Percentiles rank a stretch among this genome's conserved stretches.
phyloP scores from a whole-genome alignment of 2,329 filamentous ascomycete genomes.

The Colletotrichum siamense region DNA sequence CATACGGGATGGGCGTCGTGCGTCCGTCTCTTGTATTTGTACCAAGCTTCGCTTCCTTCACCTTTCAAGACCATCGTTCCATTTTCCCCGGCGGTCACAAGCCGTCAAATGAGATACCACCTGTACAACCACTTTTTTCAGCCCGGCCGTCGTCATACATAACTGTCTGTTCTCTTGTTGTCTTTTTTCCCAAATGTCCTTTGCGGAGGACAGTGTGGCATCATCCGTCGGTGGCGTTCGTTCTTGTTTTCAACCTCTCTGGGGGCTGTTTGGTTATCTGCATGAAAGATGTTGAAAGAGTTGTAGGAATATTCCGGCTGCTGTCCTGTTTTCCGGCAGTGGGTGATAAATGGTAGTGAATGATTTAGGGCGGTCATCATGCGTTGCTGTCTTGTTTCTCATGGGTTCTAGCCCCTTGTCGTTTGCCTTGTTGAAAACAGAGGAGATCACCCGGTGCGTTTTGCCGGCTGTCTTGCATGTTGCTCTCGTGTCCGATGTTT shows the following conservation, averaged over 20 bases:
- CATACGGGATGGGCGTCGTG: not conserved
- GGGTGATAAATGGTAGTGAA: not conserved
- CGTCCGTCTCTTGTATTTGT: slow-evolving; percentile 12
- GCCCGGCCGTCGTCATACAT: slow-evolving; percentile 3
- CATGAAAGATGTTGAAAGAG: slow-evolving; percentile 3
- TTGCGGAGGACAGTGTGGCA: slow-evolving; percentile 1
- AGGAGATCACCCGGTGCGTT: not conserved
- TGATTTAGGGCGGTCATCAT: slow-evolving; percentile 1
- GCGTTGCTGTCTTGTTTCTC: not conserved
- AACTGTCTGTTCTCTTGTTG: not conserved
- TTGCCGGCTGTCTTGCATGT: not conserved
- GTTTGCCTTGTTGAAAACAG: not conserved
- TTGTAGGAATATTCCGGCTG: not conserved
- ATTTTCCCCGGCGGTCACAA: slow-evolving; percentile 8
- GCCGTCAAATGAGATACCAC: slow-evolving; percentile 24
- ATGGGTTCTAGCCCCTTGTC: not conserved
- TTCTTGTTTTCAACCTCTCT: not conserved
- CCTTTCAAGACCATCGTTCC: not conserved
- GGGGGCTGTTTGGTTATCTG: not conserved
- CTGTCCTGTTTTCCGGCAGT: not conserved
- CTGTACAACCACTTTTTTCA: slow-evolving; percentile 17
- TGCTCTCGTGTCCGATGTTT: not conserved
- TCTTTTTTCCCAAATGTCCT: not conserved
- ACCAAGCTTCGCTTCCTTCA: not conserved
- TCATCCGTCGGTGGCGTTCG: slow-evolving; percentile 14